Base-by-base conservation (phyloP, 495 filamentous ascomycete species). In the Podospora pseudoanserina region DNA sequence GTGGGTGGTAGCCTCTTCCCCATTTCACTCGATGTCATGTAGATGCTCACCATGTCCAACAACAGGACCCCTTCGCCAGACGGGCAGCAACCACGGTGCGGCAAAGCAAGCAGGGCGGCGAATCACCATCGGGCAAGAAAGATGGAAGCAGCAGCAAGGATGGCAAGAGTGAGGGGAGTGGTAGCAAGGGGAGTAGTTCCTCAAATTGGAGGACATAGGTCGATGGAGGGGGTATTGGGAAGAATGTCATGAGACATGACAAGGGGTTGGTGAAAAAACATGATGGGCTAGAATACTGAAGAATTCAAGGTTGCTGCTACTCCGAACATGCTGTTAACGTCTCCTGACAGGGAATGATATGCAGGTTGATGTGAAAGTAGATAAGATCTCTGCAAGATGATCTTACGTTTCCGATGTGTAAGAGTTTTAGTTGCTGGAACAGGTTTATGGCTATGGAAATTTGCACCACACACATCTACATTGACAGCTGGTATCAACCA, bases 81-180 rank as follows among this genome's bases (percentile, higher is more conserved):
- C 78, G 81, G 19, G 83, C 82, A n/a, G 72, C 75, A 18, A 77
- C 75, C 67, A 78, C 82, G 5, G 82, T 79, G 5, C 70, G 75
- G 65, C 76, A 79, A 28, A 76, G 82, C 66, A 75, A 75, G 56
- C 71, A 76, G 62, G 58, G 4, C 13, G 62, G 39, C n/a, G 57
- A 49, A 5, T 49, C 65, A 16, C 65, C 39, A 6, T 49, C 39
- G 39, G 39, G 53, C 9, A 53, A 69, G 58, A 63, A 66, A 26
- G 70, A 60, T 5, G 68, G 57, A 53, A 49, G 9, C 13, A 13
- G 55, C 19, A 65, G 67, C 49, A 54, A 54, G 44, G 67, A 44
- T 54, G 54, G 62, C 54, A 70, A 73, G 19, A 54, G 68, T 44
- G 65, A 63, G 4, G 30, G 30, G 30, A 32, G 30, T 32, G 30